Base-by-base conservation (phyloP, 495 filamentous ascomycete genomes). In the Zalerion maritima region DNA sequence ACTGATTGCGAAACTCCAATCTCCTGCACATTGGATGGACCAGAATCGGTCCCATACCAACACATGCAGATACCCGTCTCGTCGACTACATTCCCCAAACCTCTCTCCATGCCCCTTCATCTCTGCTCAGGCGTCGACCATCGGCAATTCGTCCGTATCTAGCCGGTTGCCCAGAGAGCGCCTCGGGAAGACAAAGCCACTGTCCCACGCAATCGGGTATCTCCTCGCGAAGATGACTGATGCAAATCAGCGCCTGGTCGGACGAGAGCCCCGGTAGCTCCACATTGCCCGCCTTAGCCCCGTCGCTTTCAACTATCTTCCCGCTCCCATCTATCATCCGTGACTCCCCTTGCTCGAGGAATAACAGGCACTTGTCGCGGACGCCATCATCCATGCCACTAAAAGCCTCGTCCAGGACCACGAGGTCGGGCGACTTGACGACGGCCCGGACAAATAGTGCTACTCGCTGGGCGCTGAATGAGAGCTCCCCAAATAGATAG, bases 371-470 rank as follows among this genome's bases (percentile, higher is more conserved):
- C 41, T 81, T 85, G 42, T 92, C 76, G 9, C 84, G 65, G n/a
- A 89, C 69, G 0, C 59, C 62, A 21, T 77, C 72, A 35, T 86
- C 74, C 73, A 97, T 82, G 16, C 87, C 85, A 24, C 80, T 83
- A 42, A 93, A 91, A 0, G 89, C 73, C 52, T 97, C 89, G 42
- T 96, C 89, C 2, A 96, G 68, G 21, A 97, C 79, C 18, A 96
- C 64, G 24, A 97, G 67, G 35, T 94, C 87, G 0, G 85, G 82
- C 31, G 67, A 67, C 37, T 84, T 78, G 40, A 89, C 69, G 19
- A 91, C 56, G 10, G 87, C 80, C 5, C 91, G 72, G 16, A 96
- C 57, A 50, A 96, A 89, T 2, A 97, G 68, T 6, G 78, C 64
- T 5, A 94, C 61, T 14, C 85, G 73, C 51, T 97, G 89, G 1